phyloP scores from a whole-genome alignment of 768 basidiomycete genomes.

The Phlegmacium glaucopus region DNA sequence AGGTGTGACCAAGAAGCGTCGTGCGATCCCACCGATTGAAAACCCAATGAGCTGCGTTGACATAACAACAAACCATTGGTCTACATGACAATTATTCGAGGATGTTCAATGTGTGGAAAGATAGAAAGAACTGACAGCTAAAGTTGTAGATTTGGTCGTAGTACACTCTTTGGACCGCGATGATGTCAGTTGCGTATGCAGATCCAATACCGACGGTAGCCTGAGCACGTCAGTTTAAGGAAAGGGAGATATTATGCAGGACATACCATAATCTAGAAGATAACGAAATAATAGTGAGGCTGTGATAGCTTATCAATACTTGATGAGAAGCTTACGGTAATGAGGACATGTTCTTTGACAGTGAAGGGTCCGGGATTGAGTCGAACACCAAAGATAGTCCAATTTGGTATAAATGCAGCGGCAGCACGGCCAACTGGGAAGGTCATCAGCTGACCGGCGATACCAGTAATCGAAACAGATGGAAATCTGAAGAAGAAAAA shows the following conservation, averaged over 20 bases:
- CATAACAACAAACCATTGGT: constrained; percentile 73
- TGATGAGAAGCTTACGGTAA: constrained; percentile 34
- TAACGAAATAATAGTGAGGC: neutral
- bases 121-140: constrained; percentile 38
- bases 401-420: constrained; percentile 50
- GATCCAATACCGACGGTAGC: constrained; percentile 55
- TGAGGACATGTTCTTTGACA: constrained; percentile 72
- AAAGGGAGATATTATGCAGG: constrained; percentile 18
- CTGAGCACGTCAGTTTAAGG: constrained; percentile 25
- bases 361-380: constrained; percentile 77
- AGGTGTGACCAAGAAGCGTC: constrained; percentile 71
- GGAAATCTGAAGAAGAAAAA: constrained; percentile 54
- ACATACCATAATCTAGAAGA: constrained; percentile 32
- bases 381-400: constrained; percentile 53
- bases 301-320: neutral
- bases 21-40: constrained; percentile 69
- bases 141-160: constrained; percentile 62
- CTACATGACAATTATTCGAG: constrained; percentile 22
- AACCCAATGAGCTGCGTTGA: constrained; percentile 71
- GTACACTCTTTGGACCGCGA: constrained; percentile 65
- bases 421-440: constrained; percentile 65
- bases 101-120: neutral
- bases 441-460: constrained; percentile 69
- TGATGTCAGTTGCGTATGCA: constrained; percentile 71
- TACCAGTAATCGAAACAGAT: constrained; percentile 33